Base-by-base conservation (phyloP, 225 moss, liverwort and hornwort species). In the Pseudoscleropodium purum region DNA sequence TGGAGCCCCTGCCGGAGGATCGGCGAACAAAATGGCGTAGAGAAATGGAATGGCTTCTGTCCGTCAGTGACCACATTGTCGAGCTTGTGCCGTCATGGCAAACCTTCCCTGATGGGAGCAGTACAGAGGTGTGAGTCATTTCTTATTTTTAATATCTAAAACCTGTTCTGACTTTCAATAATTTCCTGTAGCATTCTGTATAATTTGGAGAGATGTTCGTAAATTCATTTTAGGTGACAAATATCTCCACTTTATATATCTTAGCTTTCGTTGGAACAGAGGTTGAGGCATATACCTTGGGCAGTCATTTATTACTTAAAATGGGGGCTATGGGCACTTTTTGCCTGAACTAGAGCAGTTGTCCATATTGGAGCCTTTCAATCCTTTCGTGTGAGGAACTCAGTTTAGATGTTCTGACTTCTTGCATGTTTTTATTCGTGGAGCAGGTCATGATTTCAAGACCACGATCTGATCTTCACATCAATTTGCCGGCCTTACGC, bases 41-140 rank as follows among this genome's bases (percentile, higher is more conserved):
- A 88, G 98, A 98, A 92, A 97, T 98, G 97, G 98, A 98, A 84
- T 98, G 98, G 98, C 93, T 98, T 75, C 77, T 97, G 81, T 97
- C 96, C 67, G 98, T 98, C 49, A 98, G 98, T 87, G 98, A 98
- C 83, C 98, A 98, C 84, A 96, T 98, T 76, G 97, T 98, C 13
- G 98, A 98, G 94, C 94, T 98, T 60, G 98, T 98, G 56, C 98
- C 98, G 37, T 98, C 97, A 33, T 96, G 95, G 94, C 97, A 97
- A 90, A 94, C 92, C 7, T 97, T 91, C n/a, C 92, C 97, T 15
- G 96, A 98, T 80, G 98, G 98, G 49, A 96, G 90, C 86, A 96
- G 92, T 84, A 91, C 95, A 27, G 98, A 98, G 96, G 98, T 98
- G n/a, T 51, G 87, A 65, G 17, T 41, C 29, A 5, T 57, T 78